Conservation (phyloP, 306 rosid species). For the Ammopiptanthus mongolicus region DNA sequence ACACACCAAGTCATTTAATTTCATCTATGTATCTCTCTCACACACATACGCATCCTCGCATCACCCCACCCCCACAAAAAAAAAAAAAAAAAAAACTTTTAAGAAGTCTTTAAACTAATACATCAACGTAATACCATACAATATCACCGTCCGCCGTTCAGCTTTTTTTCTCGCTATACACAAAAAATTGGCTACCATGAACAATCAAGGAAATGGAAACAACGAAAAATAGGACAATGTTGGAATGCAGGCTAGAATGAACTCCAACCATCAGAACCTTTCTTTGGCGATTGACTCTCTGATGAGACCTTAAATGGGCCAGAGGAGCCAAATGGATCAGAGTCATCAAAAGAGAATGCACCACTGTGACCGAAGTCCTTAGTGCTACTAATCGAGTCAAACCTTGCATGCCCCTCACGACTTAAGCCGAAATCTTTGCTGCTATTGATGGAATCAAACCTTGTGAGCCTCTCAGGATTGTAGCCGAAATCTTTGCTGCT, state of each 20-base stretch:
- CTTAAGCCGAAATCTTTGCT: constrained; percentile 49
- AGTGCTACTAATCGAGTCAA: constrained; percentile 63
- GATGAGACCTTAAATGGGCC: constrained; percentile 84
- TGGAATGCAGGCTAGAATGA: constrained; percentile 52
- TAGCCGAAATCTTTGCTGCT: constrained; percentile 60
- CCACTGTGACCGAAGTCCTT: constrained; percentile 53
- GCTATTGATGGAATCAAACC: constrained; percentile 56
- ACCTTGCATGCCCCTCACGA: constrained; percentile 46
- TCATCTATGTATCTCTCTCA: constrained; percentile 1
- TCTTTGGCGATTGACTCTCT: constrained; percentile 61
- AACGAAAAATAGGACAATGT: constrained; percentile 5
- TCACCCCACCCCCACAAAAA: not conserved
- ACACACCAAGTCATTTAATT: constrained; percentile 13
- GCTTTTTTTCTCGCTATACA: constrained; percentile 59
- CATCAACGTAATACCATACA: constrained; percentile 35
- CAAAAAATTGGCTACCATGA: constrained; percentile 50
- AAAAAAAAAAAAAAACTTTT: not conserved
- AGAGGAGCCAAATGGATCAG: constrained; percentile 84
- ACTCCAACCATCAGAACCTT: constrained; percentile 73
- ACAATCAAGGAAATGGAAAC: constrained; percentile 40
- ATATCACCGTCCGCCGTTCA: constrained; percentile 13
- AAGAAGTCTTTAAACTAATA: constrained; percentile 30
- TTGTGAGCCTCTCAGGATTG: constrained; percentile 16
- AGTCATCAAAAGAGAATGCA: constrained; percentile 67
- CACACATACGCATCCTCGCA: constrained; percentile 9